These are phyloP conservation scores for Colletotrichum neosansevieriae DNA, from an alignment of 2,329 filamentous ascomycete species.

Conservation along the genomic window DNA sequence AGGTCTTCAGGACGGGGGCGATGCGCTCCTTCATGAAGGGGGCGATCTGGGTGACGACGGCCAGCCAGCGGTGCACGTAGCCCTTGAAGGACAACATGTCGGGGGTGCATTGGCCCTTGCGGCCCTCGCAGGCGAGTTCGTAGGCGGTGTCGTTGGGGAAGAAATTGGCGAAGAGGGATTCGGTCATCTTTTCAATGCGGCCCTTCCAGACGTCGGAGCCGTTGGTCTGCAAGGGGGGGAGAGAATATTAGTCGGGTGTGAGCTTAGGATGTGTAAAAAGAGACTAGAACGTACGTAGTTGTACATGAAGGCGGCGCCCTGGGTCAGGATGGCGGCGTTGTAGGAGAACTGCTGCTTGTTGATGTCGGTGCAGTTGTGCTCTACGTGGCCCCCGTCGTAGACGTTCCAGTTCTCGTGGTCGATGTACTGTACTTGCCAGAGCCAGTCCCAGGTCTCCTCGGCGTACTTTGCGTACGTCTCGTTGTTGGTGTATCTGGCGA, in stretches of 20 bases:
- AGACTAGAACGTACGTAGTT: conserved; percentile 62
- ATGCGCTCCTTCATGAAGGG: conserved; percentile 69
- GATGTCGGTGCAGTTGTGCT: conserved; percentile 69
- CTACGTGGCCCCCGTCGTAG: conserved; percentile 72
- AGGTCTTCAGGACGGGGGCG: conserved; percentile 67
- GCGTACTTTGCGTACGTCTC: conserved; percentile 73
- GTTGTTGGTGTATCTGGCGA: conserved; percentile 78
- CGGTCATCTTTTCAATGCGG: conserved; percentile 67
- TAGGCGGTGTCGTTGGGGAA: conserved; percentile 70
- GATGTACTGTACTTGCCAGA: conserved; percentile 66
- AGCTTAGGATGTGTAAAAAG: not conserved
- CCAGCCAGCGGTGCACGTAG: conserved; percentile 75
- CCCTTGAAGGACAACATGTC: conserved; percentile 83
- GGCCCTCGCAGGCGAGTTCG: conserved; percentile 74
- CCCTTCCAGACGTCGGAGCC: conserved; percentile 66
- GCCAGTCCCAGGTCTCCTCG: conserved; percentile 72
- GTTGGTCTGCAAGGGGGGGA: conserved; percentile 56
- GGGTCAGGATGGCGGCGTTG: conserved; percentile 71
- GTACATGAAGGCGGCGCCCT: conserved; percentile 77
- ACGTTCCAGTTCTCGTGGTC: conserved; percentile 70
- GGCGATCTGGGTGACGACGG: conserved; percentile 70
- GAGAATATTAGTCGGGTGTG: conserved; percentile 35
- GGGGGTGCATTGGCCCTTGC: conserved; percentile 69
- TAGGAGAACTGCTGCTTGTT: conserved; percentile 76
- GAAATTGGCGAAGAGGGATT: conserved; percentile 62